phyloP scores from a whole-genome alignment of 2,329 filamentous ascomycete genomes.

The Aspergillus sp. region DNA sequence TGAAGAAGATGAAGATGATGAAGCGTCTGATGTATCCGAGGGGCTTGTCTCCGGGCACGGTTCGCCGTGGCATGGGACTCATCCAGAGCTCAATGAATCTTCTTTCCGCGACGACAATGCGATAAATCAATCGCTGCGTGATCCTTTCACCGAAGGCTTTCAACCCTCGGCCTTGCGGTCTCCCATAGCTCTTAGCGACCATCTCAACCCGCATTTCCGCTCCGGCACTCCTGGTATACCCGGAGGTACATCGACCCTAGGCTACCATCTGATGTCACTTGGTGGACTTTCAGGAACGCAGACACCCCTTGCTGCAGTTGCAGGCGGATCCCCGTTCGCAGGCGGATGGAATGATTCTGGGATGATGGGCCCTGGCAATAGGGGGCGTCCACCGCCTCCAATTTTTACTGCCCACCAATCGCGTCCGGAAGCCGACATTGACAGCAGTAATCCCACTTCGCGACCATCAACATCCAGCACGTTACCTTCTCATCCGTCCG shows the following conservation, averaged over 20 bases:
- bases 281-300: conserved; percentile 52
- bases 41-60: conserved; percentile 32
- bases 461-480: conserved; percentile 48
- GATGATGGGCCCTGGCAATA: conserved; percentile 23
- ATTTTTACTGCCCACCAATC: conserved; percentile 22
- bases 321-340: conserved; percentile 45
- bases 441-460: conserved; percentile 41
- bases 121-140: conserved; percentile 30
- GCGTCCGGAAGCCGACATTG: conserved; percentile 36
- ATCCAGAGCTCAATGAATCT: conserved; percentile 29
- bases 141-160: conserved; percentile 31
- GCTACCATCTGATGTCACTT: conserved; percentile 51
- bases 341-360: conserved; percentile 38
- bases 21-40: conserved; percentile 39
- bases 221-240: conserved; percentile 51
- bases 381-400: conserved; percentile 20
- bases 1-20: conserved; percentile 67
- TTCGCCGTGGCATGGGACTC: conserved; percentile 21
- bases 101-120: conserved; percentile 34
- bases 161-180: conserved; percentile 38
- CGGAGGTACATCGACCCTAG: conserved; percentile 52
- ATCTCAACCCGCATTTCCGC: conserved; percentile 44
- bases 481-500: conserved; percentile 32
- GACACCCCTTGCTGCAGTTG: conserved; percentile 51
- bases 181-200: conserved; percentile 39